A percentile compares a stretch with the other conserved stretches of the same genome.
These are phyloP conservation scores for Perkinsus marinus DNA, from an alignment of 169 alveolate genomes.

Conservation along the genomic window DNA sequence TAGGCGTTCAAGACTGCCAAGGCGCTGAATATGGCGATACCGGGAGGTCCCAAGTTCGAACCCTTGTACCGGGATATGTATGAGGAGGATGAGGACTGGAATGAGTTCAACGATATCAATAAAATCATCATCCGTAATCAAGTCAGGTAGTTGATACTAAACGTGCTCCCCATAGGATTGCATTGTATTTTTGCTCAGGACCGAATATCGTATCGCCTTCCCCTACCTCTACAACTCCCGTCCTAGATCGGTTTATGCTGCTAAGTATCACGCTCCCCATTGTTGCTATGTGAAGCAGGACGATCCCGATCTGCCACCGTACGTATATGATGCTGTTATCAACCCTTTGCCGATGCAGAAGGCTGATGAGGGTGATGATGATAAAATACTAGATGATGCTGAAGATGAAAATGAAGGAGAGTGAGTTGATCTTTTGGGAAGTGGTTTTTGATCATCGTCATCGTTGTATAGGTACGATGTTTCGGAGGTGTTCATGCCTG, in stretches of 20 bases:
- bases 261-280: constrained; percentile 63
- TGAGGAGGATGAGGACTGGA: constrained; percentile 99
- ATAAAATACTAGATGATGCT: background rate
- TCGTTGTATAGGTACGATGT: background rate
- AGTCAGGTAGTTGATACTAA: constrained; percentile 16
- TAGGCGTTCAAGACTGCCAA: constrained; percentile 95
- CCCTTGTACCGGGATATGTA: constrained; percentile 90
- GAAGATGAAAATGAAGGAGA: constrained; percentile 3
- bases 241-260: constrained; percentile 79
- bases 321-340: constrained; percentile 82
- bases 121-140: constrained; percentile 81
- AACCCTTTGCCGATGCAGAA: constrained; percentile 87
- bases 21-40: constrained; percentile 98
- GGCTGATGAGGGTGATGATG: background rate
- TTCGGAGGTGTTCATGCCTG: background rate
- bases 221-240: constrained; percentile 95
- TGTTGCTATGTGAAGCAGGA: constrained; percentile 76
- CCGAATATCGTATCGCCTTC: constrained; percentile 98
- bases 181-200: constrained; percentile 36
- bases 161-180: background rate
- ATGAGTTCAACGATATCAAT: constrained; percentile 97
- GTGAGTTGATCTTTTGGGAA: background rate
- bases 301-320: constrained; percentile 68
- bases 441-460: background rate
- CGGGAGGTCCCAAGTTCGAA: constrained; percentile 99